Base-by-base conservation (phyloP, 2,329 filamentous ascomycete species). In the Teratosphaeria gauchensis region DNA sequence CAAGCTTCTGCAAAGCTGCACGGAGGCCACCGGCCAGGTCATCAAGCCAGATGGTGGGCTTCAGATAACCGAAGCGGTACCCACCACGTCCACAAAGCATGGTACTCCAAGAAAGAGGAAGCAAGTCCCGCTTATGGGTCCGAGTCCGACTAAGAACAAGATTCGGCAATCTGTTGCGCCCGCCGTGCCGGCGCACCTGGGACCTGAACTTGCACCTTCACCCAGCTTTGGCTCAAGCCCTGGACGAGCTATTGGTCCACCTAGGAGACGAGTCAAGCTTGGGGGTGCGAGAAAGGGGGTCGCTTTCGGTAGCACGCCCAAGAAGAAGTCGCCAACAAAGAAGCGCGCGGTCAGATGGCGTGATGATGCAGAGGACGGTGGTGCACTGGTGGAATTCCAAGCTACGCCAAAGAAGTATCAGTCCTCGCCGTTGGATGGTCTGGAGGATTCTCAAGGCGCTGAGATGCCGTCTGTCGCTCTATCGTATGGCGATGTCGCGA, bases 321-420 rank as follows among this genome's bases (percentile, higher is more conserved):
- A 61, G 58, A 95, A 89, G 75, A 87, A 86, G 73, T 80, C 83
- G 9, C 83, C 85, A 0, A 73, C 73, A 42, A 82, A 82, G 65
- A 90, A 90, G 74, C 84, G 92, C 61, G 86, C 82, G 53, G 92
- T 99, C 5, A 84, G 92, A 63, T 99, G 94, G 94, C 86, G 90
- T 59, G 91, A 95, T 68, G 94, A 97, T 67, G 90, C 87, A 1
- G 88, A 95, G 69, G 85, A 92, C 56, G 92, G 91, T 28, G 86
- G 87, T 32, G 58, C 65, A 0, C 77, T 97, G 58, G 91, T 89
- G 11, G 94, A 97, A 71, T 96, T 92, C 70, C 89, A 92, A 69
- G 90, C 90, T 75, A 96, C 92, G 2, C 92, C 94, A 0, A 83
- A 91, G 72, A 88, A 86, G 69, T 73, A 81, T 8, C 78, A 82